Conservation (phyloP, 1,139 yeast genomes). For the Diutina catenulata region DNA sequence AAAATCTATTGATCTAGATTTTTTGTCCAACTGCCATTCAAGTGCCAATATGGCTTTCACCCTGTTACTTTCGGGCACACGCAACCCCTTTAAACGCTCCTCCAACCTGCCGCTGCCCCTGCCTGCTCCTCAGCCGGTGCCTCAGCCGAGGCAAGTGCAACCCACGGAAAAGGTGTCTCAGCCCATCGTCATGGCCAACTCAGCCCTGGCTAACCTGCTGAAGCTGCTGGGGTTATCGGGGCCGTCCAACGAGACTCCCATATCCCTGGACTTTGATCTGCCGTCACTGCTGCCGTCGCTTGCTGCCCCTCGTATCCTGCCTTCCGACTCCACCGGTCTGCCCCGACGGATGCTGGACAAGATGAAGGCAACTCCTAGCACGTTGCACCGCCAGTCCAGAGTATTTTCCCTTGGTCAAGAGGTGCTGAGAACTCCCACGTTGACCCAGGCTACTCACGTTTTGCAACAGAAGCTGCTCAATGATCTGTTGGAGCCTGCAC, state of each 20-base stretch:
- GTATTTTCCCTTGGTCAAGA: not conserved
- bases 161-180: not conserved
- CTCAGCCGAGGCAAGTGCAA: no score
- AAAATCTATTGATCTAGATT: no score
- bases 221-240: not conserved
- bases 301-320: no score
- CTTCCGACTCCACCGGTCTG: not conserved
- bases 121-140: not conserved
- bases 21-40: no score
- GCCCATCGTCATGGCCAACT: no score
- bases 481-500: not conserved
- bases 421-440: not conserved
- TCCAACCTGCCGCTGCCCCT: not conserved
- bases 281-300: not conserved
- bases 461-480: not conserved
- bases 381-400: constrained; percentile 1
- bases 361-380: constrained; percentile 3
- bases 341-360: not conserved
- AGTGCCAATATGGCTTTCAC: not conserved
- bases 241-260: not conserved
- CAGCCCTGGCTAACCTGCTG: not conserved
- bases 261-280: no score
- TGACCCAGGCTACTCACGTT: not conserved
- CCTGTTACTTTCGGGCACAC: not conserved
- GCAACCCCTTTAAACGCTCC: not conserved